phyloP scores from a whole-genome alignment of 108 stramenopile genomes.

The Skeletonema grethae region DNA sequence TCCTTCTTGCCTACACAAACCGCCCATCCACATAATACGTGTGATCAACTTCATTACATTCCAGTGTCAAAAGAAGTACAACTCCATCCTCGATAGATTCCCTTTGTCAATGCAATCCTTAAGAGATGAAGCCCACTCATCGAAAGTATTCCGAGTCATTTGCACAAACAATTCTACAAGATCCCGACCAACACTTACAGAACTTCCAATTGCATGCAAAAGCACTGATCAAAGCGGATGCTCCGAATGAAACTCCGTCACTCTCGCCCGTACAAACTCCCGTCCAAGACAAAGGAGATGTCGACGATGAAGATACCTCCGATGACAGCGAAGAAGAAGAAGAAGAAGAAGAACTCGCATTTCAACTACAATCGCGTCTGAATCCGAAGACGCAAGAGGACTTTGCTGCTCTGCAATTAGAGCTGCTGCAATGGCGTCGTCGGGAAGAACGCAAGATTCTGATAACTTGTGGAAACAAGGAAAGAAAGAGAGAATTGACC shows the following conservation, averaged over 20 bases:
- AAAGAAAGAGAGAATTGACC: slow-evolving; percentile 25
- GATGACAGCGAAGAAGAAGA: neutral
- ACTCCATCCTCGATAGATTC: too few relatives aligned
- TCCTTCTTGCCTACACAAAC: neutral
- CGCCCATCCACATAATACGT: neutral
- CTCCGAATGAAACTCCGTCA: neutral
- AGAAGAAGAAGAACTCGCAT: neutral
- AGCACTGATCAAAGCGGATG: slow-evolving; percentile 6
- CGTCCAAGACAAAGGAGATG: neutral
- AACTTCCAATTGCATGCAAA: slow-evolving; percentile 1
- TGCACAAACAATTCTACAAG: slow-evolving; percentile 11
- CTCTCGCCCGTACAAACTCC: neutral
- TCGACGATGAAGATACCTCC: neutral
- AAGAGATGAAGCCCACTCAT: neutral
- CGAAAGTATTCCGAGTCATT: slow-evolving; percentile 17
- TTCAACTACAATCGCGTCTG: slow-evolving; percentile 25
- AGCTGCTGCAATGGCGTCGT: slow-evolving; percentile 36
- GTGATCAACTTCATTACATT: too few relatives aligned
- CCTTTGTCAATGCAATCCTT: too few relatives aligned
- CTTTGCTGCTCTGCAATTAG: slow-evolving; percentile 28
- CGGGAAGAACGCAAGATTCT: slow-evolving; percentile 38
- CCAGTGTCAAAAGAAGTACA: too few relatives aligned
- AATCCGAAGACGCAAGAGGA: slow-evolving; percentile 32
- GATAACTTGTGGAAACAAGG: slow-evolving; percentile 3
- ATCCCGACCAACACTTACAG: slow-evolving; percentile 1